These are phyloP conservation scores for Trichoderma citrinoviride DNA, from an alignment of 2,329 filamentous ascomycete species.

Conservation along the genomic window DNA sequence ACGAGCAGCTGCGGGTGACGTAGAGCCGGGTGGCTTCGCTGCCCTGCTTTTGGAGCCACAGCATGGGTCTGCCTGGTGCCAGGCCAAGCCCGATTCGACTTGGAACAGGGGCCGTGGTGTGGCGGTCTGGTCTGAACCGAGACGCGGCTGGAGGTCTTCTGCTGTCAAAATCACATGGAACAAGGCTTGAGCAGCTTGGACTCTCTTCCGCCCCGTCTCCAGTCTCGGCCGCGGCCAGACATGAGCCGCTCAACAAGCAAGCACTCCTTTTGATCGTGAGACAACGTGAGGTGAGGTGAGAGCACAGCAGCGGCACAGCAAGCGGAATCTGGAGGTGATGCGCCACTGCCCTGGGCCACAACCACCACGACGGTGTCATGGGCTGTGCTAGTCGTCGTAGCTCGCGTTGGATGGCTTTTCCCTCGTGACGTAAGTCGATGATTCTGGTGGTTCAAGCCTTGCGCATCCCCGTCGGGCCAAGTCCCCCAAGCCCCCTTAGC, in stretches of 20 bases:
- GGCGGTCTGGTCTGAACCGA: neutral
- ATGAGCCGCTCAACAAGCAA: neutral
- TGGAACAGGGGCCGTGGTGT: neutral
- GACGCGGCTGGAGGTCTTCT: neutral
- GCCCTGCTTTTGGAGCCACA: constrained; percentile 18
- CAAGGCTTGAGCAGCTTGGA: neutral
- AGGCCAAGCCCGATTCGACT: constrained; percentile 6
- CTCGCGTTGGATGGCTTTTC: neutral
- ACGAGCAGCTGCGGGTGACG: constrained; percentile 12
- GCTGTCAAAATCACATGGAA: neutral
- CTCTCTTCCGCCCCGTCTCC: neutral
- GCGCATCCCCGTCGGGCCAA: neutral
- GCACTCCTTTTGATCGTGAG: neutral
- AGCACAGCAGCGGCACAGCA: neutral
- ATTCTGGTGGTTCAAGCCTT: constrained; percentile 8
- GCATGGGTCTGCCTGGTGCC: neutral
- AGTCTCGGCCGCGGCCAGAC: neutral
- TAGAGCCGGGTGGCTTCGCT: neutral
- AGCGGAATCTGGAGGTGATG: neutral
- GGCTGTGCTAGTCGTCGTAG: constrained; percentile 6
- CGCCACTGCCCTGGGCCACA: constrained; percentile 7
- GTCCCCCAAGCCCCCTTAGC: neutral
- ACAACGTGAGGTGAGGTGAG: constrained; percentile 1
- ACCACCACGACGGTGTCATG: constrained; percentile 6
- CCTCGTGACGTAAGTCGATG: constrained; percentile 13